These are phyloP conservation scores for Nicotiana undulata DNA, from an alignment of 257 asterid genomes.

Conservation along the genomic window DNA sequence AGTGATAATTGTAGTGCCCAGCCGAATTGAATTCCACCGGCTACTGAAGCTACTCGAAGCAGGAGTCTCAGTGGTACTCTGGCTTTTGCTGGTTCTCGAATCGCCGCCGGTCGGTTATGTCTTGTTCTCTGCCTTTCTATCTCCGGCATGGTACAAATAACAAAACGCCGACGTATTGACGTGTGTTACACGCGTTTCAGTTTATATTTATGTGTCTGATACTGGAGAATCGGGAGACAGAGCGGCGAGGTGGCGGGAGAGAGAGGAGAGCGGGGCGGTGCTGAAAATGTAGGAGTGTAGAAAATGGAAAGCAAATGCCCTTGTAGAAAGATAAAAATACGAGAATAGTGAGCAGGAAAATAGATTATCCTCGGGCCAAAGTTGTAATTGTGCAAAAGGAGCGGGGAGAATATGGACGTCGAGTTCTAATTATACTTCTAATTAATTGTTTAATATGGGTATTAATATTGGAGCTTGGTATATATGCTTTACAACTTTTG, in stretches of 20 bases:
- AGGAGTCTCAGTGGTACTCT: conserved; percentile 44
- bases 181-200: neutral
- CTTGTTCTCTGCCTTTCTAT: conserved; percentile 16
- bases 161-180: neutral
- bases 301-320: neutral
- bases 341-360: neutral
- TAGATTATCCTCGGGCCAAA: neutral
- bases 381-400: neutral
- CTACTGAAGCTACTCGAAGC: conserved; percentile 71
- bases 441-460: neutral
- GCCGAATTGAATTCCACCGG: conserved; percentile 93
- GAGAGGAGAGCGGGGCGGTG: neutral
- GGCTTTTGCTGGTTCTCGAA: conserved; percentile 17
- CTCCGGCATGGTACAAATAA: conserved; percentile 14
- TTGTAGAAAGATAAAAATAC: neutral
- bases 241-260: neutral
- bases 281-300: neutral
- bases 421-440: too few relatives aligned
- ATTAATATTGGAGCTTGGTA: neutral
- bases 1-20: conserved; percentile 85
- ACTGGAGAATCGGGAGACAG: neutral
- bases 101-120: conserved; percentile 11
- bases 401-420: neutral
- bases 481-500: neutral
- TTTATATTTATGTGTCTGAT: neutral